Evolutionary conservation across 495 filamentous ascomycete species (phyloP).

Genomic region (Corynascus novoguineensis): DNA sequence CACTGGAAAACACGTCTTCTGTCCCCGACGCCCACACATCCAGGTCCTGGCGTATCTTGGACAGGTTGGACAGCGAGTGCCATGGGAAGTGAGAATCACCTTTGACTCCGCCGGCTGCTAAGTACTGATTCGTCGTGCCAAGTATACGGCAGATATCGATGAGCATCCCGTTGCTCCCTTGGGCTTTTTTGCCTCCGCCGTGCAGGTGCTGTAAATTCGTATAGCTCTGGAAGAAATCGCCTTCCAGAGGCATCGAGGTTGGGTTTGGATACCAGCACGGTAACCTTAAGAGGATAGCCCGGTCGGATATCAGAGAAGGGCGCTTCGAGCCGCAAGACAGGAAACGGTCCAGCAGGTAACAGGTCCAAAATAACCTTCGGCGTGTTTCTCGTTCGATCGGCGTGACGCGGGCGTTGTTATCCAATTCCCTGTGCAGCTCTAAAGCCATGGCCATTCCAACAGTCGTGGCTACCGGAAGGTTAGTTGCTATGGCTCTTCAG

Average conservation of each 20-base stretch:
- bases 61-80: conserved; percentile 77
- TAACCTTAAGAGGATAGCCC: conserved; percentile 64
- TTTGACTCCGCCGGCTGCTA: conserved; percentile 78
- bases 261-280: conserved; percentile 61
- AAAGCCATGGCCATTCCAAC: conserved; percentile 76
- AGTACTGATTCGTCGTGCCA: conserved; percentile 76
- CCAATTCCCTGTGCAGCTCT: conserved; percentile 66
- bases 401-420: conserved; percentile 50
- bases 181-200: conserved; percentile 59
- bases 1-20: conserved; percentile 68
- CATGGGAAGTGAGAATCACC: conserved; percentile 85
- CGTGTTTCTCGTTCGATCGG: conserved; percentile 65
- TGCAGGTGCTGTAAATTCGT: conserved; percentile 64
- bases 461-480: conserved; percentile 53
- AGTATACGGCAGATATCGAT: conserved; percentile 79
- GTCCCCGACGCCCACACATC: conserved; percentile 80
- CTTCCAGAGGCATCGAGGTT: conserved; percentile 54
- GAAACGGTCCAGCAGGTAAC: conserved; percentile 78
- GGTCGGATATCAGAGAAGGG: conserved; percentile 68
- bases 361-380: conserved; percentile 74
- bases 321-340: conserved; percentile 71
- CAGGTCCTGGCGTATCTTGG: conserved; percentile 77
- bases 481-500: background rate
- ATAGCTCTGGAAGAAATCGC: conserved; percentile 69
- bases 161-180: conserved; percentile 65